Conservation (phyloP, 306 rosid species). For the Benincasa hispida region DNA sequence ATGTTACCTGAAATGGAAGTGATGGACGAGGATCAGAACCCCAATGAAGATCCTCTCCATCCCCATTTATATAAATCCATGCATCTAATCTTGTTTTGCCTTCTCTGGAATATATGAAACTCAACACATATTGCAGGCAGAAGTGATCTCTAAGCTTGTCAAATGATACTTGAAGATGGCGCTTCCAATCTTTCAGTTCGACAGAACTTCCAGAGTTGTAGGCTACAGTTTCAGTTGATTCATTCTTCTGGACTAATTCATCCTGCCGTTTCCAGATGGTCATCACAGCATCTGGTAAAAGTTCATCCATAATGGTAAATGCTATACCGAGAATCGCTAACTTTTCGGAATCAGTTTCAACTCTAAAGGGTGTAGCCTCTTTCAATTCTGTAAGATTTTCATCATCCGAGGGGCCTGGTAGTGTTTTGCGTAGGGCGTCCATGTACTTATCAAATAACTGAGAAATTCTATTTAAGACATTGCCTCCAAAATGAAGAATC, state of each 20-base stretch:
- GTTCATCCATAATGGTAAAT: constrained; percentile 75
- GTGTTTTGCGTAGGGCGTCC: constrained; percentile 71
- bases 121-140: constrained; percentile 74
- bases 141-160: constrained; percentile 95
- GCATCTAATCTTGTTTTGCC: constrained; percentile 82
- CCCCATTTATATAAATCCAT: constrained; percentile 53
- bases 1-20: constrained; percentile 89
- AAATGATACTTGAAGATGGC: constrained; percentile 82
- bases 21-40: constrained; percentile 70
- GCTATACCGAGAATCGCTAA: constrained; percentile 83
- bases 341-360: constrained; percentile 93
- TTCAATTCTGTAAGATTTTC: constrained; percentile 71
- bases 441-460: constrained; percentile 78
- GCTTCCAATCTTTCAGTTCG: constrained; percentile 90
- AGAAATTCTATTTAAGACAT: constrained; percentile 47
- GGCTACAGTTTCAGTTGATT: constrained; percentile 28
- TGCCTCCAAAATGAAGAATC: constrained; percentile 74
- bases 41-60: constrained; percentile 51
- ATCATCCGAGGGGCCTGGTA: constrained; percentile 88
- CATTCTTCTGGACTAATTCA: constrained; percentile 37
- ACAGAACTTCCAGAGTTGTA: constrained; percentile 35
- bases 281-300: constrained; percentile 63
- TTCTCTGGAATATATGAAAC: constrained; percentile 94
- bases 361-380: constrained; percentile 59
- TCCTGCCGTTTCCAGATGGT: constrained; percentile 53